A percentile compares a stretch with the other conserved stretches of the same genome.
These are phyloP conservation scores for Cercospora zeae-maydis DNA, from an alignment of 2,329 filamentous ascomycete species.

Conservation along the genomic window DNA sequence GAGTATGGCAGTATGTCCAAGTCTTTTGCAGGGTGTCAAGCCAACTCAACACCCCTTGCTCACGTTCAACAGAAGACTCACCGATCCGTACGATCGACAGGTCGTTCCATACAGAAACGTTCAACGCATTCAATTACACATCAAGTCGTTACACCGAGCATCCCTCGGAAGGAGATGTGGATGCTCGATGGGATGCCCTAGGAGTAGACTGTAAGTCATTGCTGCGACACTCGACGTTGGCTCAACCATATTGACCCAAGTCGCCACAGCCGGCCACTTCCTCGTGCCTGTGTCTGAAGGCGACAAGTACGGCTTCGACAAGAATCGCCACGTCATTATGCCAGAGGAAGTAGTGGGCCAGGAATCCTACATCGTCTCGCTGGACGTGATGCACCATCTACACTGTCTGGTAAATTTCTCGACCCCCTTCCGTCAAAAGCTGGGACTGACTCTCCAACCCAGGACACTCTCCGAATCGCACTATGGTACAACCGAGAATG, in stretches of 20 bases:
- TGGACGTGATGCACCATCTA: slow-evolving; percentile 6
- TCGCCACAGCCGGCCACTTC: neutral
- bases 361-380: neutral
- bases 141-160: neutral
- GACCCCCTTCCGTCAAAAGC: neutral
- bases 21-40: too few species aligned
- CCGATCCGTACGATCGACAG: neutral
- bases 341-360: neutral
- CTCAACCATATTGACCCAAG: neutral
- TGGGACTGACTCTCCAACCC: neutral
- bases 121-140: neutral
- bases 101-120: neutral
- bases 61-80: neutral
- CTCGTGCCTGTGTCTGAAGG: neutral
- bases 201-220: neutral
- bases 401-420: slow-evolving; percentile 2
- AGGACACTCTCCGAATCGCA: slow-evolving; percentile 1
- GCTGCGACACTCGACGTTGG: too few species aligned
- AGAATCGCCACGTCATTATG: neutral
- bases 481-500: slow-evolving; percentile 10
- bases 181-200: neutral
- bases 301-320: neutral
- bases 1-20: neutral
- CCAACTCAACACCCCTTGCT: neutral
- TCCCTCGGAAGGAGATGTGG: neutral